Evolutionary conservation across 2,329 filamentous ascomycete genomes (phyloP), one percentile per base, ranked within the genome.

Genomic region (Cadophora malorum): DNA sequence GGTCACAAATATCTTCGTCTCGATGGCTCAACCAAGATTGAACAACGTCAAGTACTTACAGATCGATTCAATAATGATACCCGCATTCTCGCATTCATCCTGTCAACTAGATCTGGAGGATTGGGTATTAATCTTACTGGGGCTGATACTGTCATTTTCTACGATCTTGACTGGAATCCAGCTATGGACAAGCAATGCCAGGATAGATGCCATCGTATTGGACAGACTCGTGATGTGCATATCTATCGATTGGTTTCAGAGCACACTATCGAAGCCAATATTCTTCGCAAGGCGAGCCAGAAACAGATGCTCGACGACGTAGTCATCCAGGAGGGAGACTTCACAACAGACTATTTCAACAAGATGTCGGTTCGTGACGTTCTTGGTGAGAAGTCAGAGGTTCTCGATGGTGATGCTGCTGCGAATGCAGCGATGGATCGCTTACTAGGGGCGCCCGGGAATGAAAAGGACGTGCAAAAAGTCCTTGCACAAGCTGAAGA

Each of bases 131-230:
- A 99, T 75, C 84, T 99, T 53, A 98, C 95, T 0, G 96, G 96
- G 60, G 96, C 96, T 5, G 96, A 98, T 79, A 97, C 94, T 0
- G 96, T 99, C 75, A 97, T 99, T 73, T 99, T 99, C 80, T 99
- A 98, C 80, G 96, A 99, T 76, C 90, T 98, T 68, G 96, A 99
- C 78, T 99, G 96, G 96, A 99, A 99, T 76, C 96, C 96, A 0
- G 96, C 96, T 63, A 99, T 99, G 96, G 96, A 99, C 82, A 97
- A 97, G 80, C 96, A 99, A 80, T 99, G 96, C 76, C 96, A 99
- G 81, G 96, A 99, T 79, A 89, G 96, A 75, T 96, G 93, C 75
- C 96, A 99, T 81, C 93, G 96, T 72, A 99, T 99, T 73, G 96
- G 96, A 1, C 96, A 99, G 79, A 98, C 96, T 0, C 90, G 96